Evolutionary conservation across 108 stramenopile species (phyloP), one percentile per base, ranked within the genome.

Genomic region (Parietichytrium sp.): DNA sequence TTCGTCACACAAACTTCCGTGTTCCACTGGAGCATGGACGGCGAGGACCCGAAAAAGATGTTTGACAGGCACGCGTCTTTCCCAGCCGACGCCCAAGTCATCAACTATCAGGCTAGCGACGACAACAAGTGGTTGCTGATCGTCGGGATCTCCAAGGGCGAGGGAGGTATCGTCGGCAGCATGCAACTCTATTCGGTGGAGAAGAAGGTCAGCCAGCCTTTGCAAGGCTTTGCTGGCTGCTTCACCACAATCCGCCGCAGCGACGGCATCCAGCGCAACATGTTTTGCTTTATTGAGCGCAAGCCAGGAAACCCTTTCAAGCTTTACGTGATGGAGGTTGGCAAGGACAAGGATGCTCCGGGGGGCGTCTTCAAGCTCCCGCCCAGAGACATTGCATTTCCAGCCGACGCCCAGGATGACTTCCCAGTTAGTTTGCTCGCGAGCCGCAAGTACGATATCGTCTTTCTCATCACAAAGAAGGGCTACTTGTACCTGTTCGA

Each of bases 401-500:
- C 99, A 8, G 90, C 95, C 1, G 99, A 98, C 83, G 96, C 96
- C 33, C 93, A 91, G 2, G 82, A 86, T 47, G 99, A 99, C 86
- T 98, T 99, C 88, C 96, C 98, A 7, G 98, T 98, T 49, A 90
- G 92, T 77, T 87, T 99, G 79, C 86, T 89, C 49, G 83, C 94
- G 38, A 93, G 92, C 84, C 82, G 84, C 50, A 96, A 95, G 89
- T 90, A 98, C 52, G 96, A 94, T 80, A 79, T 98, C 49, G 93
- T 97, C n/a, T 98, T 93, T 85, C 85, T 99, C 84, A 85, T 98
- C 55, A 94, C 97, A 51, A 96, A 96, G 93, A 95, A 93, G 92
- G 99, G 99, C 36, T 97, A 95, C 87, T 88, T 93, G 27, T 99
- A 94, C 90, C 89, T 99, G 88, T 97, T 98, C 87, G 99, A 99